phyloP scores from a whole-genome alignment of 805 yeast genomes.

The Yarrowia sp. region DNA sequence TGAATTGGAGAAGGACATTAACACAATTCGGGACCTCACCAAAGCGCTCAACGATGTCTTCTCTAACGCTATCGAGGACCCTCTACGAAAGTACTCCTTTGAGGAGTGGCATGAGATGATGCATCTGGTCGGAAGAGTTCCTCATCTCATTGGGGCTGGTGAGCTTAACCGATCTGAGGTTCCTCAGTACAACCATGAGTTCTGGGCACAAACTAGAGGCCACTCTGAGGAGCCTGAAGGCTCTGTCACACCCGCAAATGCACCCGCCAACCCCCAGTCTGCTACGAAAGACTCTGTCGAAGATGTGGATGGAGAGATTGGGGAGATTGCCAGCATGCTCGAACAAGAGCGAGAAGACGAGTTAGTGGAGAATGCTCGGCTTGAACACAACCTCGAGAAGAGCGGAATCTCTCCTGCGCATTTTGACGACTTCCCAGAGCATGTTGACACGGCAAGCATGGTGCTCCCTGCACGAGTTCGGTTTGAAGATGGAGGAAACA shows the following conservation, averaged over 20 bases:
- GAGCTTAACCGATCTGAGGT: constrained; percentile 43
- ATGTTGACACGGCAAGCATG: not conserved
- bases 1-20: constrained; percentile 2
- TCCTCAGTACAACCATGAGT: constrained; percentile 6
- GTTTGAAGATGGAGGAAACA: constrained; percentile 51
- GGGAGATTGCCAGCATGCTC: constrained; percentile 12
- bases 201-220: constrained; percentile 17
- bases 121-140: constrained; percentile 29
- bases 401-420: not conserved
- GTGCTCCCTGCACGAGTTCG: constrained; percentile 40
- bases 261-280: not conserved
- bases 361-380: not conserved
- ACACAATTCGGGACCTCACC: not conserved
- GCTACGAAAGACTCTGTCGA: not conserved
- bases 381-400: not conserved
- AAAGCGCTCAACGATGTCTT: constrained; percentile 10
- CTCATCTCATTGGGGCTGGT: constrained; percentile 54
- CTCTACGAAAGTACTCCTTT: constrained; percentile 45
- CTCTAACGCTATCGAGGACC: constrained; percentile 30
- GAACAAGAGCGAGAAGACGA: constrained; percentile 18
- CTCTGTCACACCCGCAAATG: not conserved
- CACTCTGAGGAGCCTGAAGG: not conserved
- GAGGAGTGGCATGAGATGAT: constrained; percentile 50
- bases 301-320: constrained; percentile 3
- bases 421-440: constrained; percentile 8